Evolutionary conservation across 176 grass and related monocot genomes (phyloP), one percentile per base, ranked within the genome.

Genomic region (Typha latifolia): DNA sequence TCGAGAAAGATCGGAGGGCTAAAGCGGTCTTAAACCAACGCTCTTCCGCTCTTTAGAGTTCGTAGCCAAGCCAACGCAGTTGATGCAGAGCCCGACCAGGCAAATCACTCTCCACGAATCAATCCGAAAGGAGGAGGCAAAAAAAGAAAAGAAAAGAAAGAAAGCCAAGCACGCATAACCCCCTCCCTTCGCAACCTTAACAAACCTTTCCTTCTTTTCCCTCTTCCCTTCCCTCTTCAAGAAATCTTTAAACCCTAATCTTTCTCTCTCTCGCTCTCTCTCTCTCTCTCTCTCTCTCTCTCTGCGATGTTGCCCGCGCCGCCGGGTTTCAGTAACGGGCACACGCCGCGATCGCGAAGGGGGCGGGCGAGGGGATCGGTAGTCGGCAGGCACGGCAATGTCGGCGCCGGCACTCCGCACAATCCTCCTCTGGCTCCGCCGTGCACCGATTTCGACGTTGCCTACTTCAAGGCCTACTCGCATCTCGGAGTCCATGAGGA

Each of bases 381-480:
- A 43, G 37, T 43, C n/a, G 62, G 56, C 26, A 50, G 71, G 61
- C n/a, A 70, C 56, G 64, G 22, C 66, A 2, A 3, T 23, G 14
- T 4, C 51, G 57, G 12, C 67, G 78, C 2, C 50, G 31, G 69
- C 69, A 23, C 52, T 3, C 37, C 49, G 23, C 47, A 64, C 14
- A 26, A 24, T 14, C 24, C 14, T n/a, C 86, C 72, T 0, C 34
- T 63, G 4, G 82, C 80, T 56, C 88, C 82, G 22, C 88, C 93
- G 23, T 89, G 80, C 75, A 96, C 93, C 3, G 93, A 89, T 69
- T 91, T 84, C 79, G 93, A 96, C 71, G 11, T 84, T 29, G 82
- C 93, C 62, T 96, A 96, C 78, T 96, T 96, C 82, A 91, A 86
- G 62, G 88, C 88, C 22, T 96, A 96, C 74, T 86, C 88, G 22